Evolutionary conservation across 768 basidiomycete genomes (phyloP), one percentile per base, ranked within the genome.

Genomic region (Agrocybe chaxingu): DNA sequence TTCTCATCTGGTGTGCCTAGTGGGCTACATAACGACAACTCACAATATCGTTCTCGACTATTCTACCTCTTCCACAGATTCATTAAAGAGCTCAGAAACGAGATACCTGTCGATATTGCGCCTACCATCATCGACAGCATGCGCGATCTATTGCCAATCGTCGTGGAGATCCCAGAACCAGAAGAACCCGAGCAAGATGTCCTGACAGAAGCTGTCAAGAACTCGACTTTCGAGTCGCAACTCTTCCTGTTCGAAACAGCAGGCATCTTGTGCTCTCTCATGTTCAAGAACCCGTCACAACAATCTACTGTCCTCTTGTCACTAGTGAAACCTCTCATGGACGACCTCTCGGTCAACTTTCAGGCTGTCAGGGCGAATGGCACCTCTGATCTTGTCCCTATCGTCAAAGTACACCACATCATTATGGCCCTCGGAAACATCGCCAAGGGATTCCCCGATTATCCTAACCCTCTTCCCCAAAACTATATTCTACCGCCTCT

Each of bases 371-470:
- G 69, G 45, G 68, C 74, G 29, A 81, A 83, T 55, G 80, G 80
- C 7, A 66, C 77, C 3, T 76, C 80, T 41, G 89, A 93, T 57
- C 70, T 90, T 5, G 65, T 89, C 39, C 80, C 90, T n/a, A 83
- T 97, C 59, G 75, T 98, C 48, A 84, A 83, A 62, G 82, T 93
- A 7, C 97, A 98, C 59, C 95, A 98, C 70, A 78, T 86, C 57
- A 87, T 98, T 65, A 89, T 96, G 85, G 94, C 96, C 2, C 75
- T 98, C 16, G 96, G 96, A 9, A 92, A 90, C 59, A 82, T 98
- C 48, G 89, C 94, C 33, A 97, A 97, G 70, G 97, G 97, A 9
- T 98, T 98, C 70, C 97, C 97, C 0, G 92, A 93, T 63, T 87
- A 88, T 61, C 89, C 91, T 38, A 81, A 79, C 11, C 78, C 82